Percentiles rank a stretch among this genome's conserved stretches.
Evolutionary conservation across 2,329 filamentous ascomycete genomes (phyloP).

Genomic region (Dactylellina leptospora): DNA sequence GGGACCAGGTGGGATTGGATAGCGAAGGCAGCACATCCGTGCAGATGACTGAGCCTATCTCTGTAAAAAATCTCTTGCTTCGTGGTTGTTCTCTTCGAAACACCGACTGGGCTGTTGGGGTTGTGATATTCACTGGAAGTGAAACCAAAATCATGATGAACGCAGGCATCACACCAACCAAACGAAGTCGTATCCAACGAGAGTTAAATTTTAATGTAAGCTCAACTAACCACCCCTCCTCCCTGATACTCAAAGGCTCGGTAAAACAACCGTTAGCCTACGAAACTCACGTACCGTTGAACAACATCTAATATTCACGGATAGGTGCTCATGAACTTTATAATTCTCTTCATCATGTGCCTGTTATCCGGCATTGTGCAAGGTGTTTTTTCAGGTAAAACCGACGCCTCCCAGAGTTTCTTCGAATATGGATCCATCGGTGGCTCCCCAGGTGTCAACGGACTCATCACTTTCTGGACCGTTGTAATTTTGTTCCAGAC

Average conservation of each 20-base stretch:
- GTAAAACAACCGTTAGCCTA: too few relatives aligned
- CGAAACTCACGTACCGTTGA: constrained; percentile 12
- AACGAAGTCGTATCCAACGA: constrained; percentile 87
- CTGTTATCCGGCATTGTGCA: constrained; percentile 84
- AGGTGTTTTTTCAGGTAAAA: constrained; percentile 80
- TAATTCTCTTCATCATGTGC: constrained; percentile 88
- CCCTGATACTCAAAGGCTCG: neutral
- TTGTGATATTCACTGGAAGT: constrained; percentile 92
- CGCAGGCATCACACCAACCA: constrained; percentile 91
- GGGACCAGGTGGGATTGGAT: constrained; percentile 76
- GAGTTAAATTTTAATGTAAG: constrained; percentile 93
- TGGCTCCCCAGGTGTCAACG: constrained; percentile 76
- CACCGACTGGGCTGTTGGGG: constrained; percentile 92
- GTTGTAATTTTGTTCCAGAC: constrained; percentile 96
- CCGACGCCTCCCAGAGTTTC: constrained; percentile 76
- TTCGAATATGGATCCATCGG: constrained; percentile 90
- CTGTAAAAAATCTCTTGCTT: constrained; percentile 92
- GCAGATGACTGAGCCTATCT: constrained; percentile 89
- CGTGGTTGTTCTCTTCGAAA: constrained; percentile 93
- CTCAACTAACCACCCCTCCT: neutral
- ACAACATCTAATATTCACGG: constrained; percentile 26
- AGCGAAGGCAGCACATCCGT: constrained; percentile 70
- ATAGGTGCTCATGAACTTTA: constrained; percentile 81
- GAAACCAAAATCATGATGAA: constrained; percentile 99
- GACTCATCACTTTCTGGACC: constrained; percentile 97